These are phyloP conservation scores for Apiospora aurea DNA, from an alignment of 2,329 filamentous ascomycete genomes.

Conservation along the genomic window DNA sequence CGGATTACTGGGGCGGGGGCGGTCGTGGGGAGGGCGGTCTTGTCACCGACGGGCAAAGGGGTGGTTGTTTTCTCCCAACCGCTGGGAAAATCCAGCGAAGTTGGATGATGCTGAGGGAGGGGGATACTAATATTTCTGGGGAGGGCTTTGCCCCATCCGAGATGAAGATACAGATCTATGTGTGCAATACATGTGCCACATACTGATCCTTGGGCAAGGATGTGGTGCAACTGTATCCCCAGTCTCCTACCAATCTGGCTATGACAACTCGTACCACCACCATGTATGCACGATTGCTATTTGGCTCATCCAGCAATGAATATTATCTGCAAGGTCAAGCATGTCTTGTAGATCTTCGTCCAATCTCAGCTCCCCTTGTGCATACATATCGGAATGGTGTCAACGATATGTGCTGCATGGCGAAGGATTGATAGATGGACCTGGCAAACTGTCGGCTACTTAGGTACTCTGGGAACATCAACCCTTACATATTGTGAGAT, in stretches of 20 bases:
- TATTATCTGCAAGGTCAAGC: slow-evolving; percentile 1
- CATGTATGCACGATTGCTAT: slow-evolving; percentile 3
- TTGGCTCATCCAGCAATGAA: not conserved
- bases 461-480: not conserved
- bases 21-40: not conserved
- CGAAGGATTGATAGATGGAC: not conserved
- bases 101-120: not conserved
- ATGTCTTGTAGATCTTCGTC: not conserved
- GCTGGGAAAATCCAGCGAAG: not conserved
- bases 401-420: not conserved
- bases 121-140: not conserved
- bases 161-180: slow-evolving; percentile 5
- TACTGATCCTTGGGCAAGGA: slow-evolving; percentile 1
- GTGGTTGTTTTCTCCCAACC: not conserved
- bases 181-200: slow-evolving; percentile 6
- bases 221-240: not conserved
- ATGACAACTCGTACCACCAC: not conserved
- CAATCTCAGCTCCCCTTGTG: not conserved
- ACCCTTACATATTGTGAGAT: not conserved
- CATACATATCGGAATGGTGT: not conserved
- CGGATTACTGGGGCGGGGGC: not conserved
- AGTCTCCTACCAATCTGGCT: not conserved
- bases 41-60: not conserved
- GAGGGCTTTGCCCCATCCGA: not conserved
- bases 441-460: not conserved